A percentile compares a stretch with the other conserved stretches of the same genome.
Conservation (phyloP, 169 alveolate species). For the Plasmodium ovale region DNA sequence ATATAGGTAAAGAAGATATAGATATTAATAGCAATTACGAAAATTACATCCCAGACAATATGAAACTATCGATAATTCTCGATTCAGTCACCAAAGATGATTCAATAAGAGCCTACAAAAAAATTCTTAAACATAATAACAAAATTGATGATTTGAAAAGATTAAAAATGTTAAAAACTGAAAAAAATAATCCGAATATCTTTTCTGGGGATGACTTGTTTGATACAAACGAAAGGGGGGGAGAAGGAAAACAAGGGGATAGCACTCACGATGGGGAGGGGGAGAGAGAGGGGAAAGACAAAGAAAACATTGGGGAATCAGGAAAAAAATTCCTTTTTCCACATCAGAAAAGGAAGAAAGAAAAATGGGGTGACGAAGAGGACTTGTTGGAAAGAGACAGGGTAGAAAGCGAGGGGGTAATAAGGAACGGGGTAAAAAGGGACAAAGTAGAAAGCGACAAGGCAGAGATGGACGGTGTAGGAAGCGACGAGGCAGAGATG, state of each 20-base stretch:
- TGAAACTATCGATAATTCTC: slow-evolving; percentile 60
- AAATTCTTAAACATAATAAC: slow-evolving; percentile 33
- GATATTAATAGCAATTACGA: slow-evolving; percentile 73
- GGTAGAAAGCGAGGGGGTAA: too few species aligned
- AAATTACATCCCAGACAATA: slow-evolving; percentile 60
- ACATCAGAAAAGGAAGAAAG: too few species aligned
- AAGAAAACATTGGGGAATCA: not conserved
- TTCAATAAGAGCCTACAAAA: slow-evolving; percentile 44
- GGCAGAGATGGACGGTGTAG: too few species aligned
- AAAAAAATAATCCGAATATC: too few species aligned
- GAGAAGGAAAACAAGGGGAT: not conserved
- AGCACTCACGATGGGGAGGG: too few species aligned
- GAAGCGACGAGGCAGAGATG: too few species aligned
- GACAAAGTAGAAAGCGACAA: too few species aligned
- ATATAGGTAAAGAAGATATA: slow-evolving; percentile 73
- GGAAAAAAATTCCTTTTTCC: too few species aligned
- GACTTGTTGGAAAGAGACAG: too few species aligned
- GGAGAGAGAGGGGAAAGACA: not conserved
- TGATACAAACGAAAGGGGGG: not conserved
- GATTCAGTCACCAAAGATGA: slow-evolving; percentile 41
- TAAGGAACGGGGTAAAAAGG: too few species aligned
- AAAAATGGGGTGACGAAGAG: too few species aligned
- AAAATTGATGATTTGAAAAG: slow-evolving; percentile 60
- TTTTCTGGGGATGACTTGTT: too few species aligned
- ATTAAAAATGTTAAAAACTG: slow-evolving; percentile 49